A percentile compares a stretch with the other conserved stretches of the same genome.
These are phyloP conservation scores for Tricharina praecox DNA, from an alignment of 495 filamentous ascomycete genomes.

Conservation along the genomic window DNA sequence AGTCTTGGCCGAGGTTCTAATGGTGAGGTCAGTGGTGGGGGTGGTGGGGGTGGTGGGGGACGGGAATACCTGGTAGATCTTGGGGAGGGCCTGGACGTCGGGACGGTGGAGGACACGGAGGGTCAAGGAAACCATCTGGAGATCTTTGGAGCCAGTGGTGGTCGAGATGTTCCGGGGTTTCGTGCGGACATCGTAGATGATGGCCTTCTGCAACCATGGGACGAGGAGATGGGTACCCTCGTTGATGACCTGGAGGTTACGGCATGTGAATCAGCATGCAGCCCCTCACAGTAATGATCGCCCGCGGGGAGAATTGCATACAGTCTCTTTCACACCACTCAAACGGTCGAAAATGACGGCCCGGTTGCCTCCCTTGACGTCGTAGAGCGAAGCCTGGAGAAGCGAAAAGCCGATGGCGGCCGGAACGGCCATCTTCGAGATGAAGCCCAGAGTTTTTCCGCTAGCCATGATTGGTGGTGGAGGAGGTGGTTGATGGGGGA, in stretches of 20 bases:
- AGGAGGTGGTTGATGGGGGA: conserved; percentile 5
- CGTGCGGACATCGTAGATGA: conserved; percentile 94
- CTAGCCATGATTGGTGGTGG: conserved; percentile 5
- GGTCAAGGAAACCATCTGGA: conserved; percentile 99
- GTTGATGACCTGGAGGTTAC: conserved; percentile 54
- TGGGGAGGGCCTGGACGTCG: conserved; percentile 78
- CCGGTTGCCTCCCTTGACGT: conserved; percentile 82
- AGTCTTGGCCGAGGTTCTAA: conserved; percentile 74
- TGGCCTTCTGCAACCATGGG: conserved; percentile 87
- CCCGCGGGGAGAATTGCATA: conserved; percentile 5
- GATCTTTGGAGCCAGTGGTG: conserved; percentile 95
- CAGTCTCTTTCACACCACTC: conserved; percentile 72
- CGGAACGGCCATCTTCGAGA: conserved; percentile 61
- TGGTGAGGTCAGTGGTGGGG: background rate
- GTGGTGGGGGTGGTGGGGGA: background rate
- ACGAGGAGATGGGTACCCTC: conserved; percentile 96
- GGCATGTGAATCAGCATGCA: conserved; percentile 5
- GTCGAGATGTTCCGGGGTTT: conserved; percentile 93
- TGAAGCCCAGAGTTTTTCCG: conserved; percentile 33
- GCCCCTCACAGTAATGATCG: background rate
- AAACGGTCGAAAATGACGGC: conserved; percentile 97
- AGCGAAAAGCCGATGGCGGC: conserved; percentile 44
- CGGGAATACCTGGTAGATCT: conserved; percentile 82
- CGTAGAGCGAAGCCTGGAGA: conserved; percentile 69
- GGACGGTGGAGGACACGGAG: conserved; percentile 88